Conservation (phyloP, 495 filamentous ascomycete species). For the Achaetomiella virescens region DNA sequence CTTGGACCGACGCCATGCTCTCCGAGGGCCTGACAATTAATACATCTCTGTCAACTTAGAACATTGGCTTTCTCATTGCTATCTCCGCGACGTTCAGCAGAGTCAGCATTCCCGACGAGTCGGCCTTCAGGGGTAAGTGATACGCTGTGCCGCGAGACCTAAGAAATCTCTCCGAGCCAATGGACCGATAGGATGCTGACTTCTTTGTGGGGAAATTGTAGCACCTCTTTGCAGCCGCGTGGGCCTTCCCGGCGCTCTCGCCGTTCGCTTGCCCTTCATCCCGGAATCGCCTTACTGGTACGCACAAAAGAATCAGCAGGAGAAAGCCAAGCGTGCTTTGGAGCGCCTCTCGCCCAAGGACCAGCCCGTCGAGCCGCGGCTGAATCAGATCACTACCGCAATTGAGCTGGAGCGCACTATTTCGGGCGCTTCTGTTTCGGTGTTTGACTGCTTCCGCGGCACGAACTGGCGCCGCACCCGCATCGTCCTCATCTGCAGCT, state of each 20-base stretch:
- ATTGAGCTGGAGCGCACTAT: not conserved
- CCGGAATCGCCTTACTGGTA: constrained; percentile 40
- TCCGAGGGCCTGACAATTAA: too few relatives aligned
- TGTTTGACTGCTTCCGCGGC: constrained; percentile 25
- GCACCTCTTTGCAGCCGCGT: constrained; percentile 8
- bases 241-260: constrained; percentile 6
- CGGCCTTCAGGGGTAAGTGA: constrained; percentile 7
- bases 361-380: not conserved
- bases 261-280: constrained; percentile 28
- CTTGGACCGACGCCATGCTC: too few relatives aligned
- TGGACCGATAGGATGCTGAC: too few relatives aligned
- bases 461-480: constrained; percentile 29
- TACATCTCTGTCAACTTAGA: too few relatives aligned
- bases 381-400: not conserved
- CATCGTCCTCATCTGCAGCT: constrained; percentile 23
- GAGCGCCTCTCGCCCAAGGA: not conserved
- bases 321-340: constrained; percentile 28
- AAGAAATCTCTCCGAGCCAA: too few relatives aligned
- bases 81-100: constrained; percentile 5
- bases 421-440: not conserved
- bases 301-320: constrained; percentile 40
- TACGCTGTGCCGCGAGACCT: too few relatives aligned
- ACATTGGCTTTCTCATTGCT: constrained; percentile 10
- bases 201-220: not conserved
- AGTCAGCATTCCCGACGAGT: constrained; percentile 5